Base-by-base conservation (phyloP, 2,329 filamentous ascomycete genomes). In the Lasiodiplodia gonubiensis region DNA sequence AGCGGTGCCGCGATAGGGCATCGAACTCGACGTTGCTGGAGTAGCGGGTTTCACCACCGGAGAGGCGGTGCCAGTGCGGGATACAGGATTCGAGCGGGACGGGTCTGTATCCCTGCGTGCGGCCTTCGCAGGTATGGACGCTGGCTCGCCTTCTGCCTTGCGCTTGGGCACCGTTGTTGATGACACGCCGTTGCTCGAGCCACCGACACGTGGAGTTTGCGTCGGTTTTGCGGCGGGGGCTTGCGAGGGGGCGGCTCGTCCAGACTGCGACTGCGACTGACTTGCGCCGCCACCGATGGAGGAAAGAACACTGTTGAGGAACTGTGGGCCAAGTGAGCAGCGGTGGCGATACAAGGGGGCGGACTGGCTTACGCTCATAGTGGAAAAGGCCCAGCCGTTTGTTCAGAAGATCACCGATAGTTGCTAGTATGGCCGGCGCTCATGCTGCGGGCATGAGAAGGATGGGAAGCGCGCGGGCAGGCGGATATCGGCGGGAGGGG, bases 1-100 rank as follows among this genome's bases (percentile, higher is more conserved):
- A 46, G 78, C 78, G 21, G 78, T 79, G 53, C 78, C 78, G 67
- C 78, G 75, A 68, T 80, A 80, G 61, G 77, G 77, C 25, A 77
- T 74, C 10, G 72, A 69, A 30, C 69, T 71, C 8, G 64, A 25
- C 16, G 54, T 18, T 7, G 65, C 46, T 11, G 55, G 21, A 23
- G 57, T 51, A 23, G 49, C 30, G 35, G 51, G 66, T 30, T 55
- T 67, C 49, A 53, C 57, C 12, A 64, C 55, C 27, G 66, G 66
- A 27, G 68, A 55, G 55, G 64, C 23, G 42, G 67, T 57, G 46
- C 37, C 48, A 25, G 71, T 60, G 21, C 69, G 66, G 21, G 68
- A 49, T 33, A 63, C 53, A 27, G 55, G 55, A 48, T 70, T 66
- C 25, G 67, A 68, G 30, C 65, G 52, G 60, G 69, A 21, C 55